Conservation (phyloP, 768 basidiomycete species). For the Favolaschia claudopus region DNA sequence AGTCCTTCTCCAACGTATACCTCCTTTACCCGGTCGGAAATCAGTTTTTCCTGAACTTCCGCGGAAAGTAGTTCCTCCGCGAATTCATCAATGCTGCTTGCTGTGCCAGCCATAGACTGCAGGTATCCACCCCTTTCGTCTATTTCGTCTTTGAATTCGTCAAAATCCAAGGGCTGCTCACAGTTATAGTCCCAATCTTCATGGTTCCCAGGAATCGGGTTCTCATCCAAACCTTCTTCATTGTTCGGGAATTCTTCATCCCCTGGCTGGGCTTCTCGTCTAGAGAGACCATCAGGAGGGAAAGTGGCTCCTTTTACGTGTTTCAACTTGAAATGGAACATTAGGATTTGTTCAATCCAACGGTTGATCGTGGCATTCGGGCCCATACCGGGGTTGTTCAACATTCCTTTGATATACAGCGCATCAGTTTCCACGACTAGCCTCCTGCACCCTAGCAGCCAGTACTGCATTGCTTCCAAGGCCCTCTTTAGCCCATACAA, state of each 20-base stretch:
- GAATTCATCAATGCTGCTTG: background rate
- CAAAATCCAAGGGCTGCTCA: background rate
- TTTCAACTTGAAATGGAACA: slow-evolving; percentile 40
- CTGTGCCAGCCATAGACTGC: too few relatives aligned
- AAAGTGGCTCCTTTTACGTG: slow-evolving; percentile 30
- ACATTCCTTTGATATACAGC: slow-evolving; percentile 41
- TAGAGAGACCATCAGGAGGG: background rate
- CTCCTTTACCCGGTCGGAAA: background rate
- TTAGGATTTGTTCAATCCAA: slow-evolving; percentile 41
- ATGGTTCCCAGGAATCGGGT: background rate
- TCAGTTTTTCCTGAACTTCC: too few relatives aligned
- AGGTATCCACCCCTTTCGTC: background rate
- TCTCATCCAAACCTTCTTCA: background rate
- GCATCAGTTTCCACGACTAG: slow-evolving; percentile 42
- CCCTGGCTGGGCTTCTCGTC: slow-evolving; percentile 26
- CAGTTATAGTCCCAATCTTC: background rate
- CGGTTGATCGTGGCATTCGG: slow-evolving; percentile 42
- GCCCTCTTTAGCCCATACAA: slow-evolving; percentile 42
- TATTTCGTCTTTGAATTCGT: background rate
- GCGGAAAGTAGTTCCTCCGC: background rate
- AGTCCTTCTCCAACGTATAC: too few relatives aligned
- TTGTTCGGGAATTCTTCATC: slow-evolving; percentile 40
- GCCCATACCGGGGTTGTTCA: slow-evolving; percentile 40
- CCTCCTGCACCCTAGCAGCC: slow-evolving; percentile 31
- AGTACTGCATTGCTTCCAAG: slow-evolving; percentile 19